Base-by-base conservation (phyloP, 768 basidiomycete genomes). In the Phaeotremella skinneri region DNA sequence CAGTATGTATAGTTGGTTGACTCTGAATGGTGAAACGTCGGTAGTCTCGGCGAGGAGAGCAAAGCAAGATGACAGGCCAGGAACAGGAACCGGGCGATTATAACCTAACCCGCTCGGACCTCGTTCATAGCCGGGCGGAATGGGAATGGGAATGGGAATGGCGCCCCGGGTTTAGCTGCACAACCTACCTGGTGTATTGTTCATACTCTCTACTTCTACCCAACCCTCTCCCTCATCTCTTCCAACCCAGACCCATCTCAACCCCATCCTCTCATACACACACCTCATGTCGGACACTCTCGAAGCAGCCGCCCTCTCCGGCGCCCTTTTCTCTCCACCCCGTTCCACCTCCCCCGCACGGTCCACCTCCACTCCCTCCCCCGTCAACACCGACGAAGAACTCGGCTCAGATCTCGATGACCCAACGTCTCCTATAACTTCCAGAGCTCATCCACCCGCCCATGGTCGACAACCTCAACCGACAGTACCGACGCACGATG, bases 381-480 rank as follows among this genome's bases (percentile, higher is more conserved):
- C 56, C 2, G 11, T 42, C 16, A 58, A 65, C 49, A 69, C 67
- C n/a, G 67, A 69, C 30, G 64, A 69, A 26, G 67, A 66, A 31
- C 43, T 64, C 13, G 57, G 58, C 32, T 55, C 58, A 39, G 52
- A 57, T 29, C 47, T 60, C 25, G 51, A 29, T 34, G 34, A 17
- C 51, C 29, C n/a, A 37, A 37, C 3, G 29, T 31, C 20, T 7
- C 20, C 32, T 14, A 13, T 58, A 11, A 3, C 32, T 16, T 3
- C 55, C 39, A 5, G 23, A 4, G 23, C n/a, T n/a, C n/a, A n/a
- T n/a, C n/a, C n/a, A n/a, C n/a, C n/a, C n/a, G n/a, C n/a, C n/a
- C n/a, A n/a, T n/a, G n/a, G n/a, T n/a, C n/a, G 25, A 7, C 45
- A 48, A 20, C 6, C 25, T 51, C 56, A 4, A 37, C 41, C 16